A percentile compares a stretch with the other conserved stretches of the same genome.
Evolutionary conservation across 176 grass and related monocot genomes (phyloP).

Genomic region (Avena insularis): DNA sequence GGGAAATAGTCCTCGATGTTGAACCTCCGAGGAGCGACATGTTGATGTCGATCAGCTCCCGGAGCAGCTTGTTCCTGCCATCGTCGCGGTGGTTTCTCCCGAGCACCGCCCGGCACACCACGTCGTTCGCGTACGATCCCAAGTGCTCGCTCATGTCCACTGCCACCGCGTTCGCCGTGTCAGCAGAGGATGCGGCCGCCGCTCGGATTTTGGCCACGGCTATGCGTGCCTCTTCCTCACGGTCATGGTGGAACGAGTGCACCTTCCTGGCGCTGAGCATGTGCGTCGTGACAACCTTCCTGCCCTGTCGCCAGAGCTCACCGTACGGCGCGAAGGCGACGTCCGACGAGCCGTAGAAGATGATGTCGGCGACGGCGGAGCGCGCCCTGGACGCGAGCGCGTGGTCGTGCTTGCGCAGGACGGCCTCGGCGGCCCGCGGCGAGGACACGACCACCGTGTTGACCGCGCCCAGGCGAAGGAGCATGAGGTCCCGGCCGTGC

Average conservation of each 20-base stretch:
- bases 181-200: background rate
- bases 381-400: background rate
- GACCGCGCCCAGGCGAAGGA: constrained; percentile 8
- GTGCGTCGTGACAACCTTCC: constrained; percentile 5
- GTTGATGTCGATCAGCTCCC: constrained; percentile 4
- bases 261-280: constrained; percentile 22
- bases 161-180: background rate
- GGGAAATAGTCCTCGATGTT: constrained; percentile 8
- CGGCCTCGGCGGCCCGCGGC: background rate
- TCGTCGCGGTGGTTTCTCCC: constrained; percentile 16
- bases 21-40: constrained; percentile 1
- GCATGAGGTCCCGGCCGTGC: constrained; percentile 1
- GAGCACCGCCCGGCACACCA: constrained; percentile 13
- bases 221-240: constrained; percentile 2
- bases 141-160: constrained; percentile 21
- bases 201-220: background rate
- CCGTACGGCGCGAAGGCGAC: constrained; percentile 20
- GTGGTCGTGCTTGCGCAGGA: constrained; percentile 19
- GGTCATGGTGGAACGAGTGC: background rate
- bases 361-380: constrained; percentile 11
- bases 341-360: constrained; percentile 1
- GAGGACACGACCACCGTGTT: constrained; percentile 13
- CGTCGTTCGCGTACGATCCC: constrained; percentile 9
- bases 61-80: constrained; percentile 19
- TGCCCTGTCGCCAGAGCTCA: background rate